Percentiles rank a stretch among this genome's conserved stretches.
phyloP scores from a whole-genome alignment of 345 rosid genomes.

The Hibiscus tridactylites region DNA sequence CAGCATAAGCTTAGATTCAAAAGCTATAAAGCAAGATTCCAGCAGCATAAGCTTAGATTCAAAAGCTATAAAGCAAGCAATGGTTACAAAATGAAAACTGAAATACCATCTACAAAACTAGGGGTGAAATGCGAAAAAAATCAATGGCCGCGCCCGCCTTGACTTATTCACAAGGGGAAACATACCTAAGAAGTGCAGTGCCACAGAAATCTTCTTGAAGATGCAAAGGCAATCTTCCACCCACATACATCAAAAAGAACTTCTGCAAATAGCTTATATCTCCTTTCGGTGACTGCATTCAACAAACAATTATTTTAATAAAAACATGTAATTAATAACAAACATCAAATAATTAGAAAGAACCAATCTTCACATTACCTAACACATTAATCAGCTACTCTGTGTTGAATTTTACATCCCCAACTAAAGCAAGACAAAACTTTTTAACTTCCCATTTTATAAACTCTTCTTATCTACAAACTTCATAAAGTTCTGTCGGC shows the following conservation, averaged over 20 bases:
- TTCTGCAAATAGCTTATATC: conserved; percentile 85
- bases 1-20: neutral
- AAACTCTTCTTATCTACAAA: neutral
- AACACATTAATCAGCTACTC: neutral
- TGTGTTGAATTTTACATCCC: neutral
- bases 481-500: neutral
- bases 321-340: neutral
- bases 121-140: neutral
- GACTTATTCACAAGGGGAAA: neutral
- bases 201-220: conserved; percentile 96
- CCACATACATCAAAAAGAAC: conserved; percentile 67
- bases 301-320: neutral
- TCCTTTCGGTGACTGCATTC: conserved; percentile 77
- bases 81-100: neutral
- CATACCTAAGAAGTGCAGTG: conserved; percentile 78
- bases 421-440: neutral
- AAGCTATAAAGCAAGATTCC: neutral
- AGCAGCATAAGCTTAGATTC: neutral
- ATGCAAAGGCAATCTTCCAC: conserved; percentile 80
- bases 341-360: neutral
- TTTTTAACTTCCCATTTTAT: neutral
- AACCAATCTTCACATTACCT: neutral
- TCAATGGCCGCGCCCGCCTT: neutral
- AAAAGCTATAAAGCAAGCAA: neutral
- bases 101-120: neutral